Evolutionary conservation across 805 yeast genomes (phyloP).

Genomic region (Zygoascus flipseniorum): DNA sequence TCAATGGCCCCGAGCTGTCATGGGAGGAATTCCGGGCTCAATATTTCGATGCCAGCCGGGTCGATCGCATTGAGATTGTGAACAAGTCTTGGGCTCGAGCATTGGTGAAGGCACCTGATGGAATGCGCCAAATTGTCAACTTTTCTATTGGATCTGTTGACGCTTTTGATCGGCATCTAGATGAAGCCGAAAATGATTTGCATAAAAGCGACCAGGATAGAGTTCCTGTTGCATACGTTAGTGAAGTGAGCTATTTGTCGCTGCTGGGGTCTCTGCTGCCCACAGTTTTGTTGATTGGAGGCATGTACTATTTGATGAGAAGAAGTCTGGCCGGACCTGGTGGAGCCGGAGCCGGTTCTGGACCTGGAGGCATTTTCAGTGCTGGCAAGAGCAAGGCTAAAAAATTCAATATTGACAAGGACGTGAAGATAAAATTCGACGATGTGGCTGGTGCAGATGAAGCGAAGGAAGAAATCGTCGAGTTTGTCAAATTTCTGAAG

Average conservation of each 20-base stretch:
- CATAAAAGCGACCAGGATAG: conserved; percentile 53
- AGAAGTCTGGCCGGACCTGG: conserved; percentile 54
- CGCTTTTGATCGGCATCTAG: conserved; percentile 71
- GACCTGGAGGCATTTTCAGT: conserved; percentile 58
- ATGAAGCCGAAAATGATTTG: conserved; percentile 64
- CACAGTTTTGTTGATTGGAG: conserved; percentile 82
- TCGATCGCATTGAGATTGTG: conserved; percentile 61
- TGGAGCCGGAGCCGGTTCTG: background rate
- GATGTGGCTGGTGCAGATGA: conserved; percentile 98
- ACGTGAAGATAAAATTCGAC: conserved; percentile 76
- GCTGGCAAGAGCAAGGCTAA: conserved; percentile 91
- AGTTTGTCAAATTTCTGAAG: conserved; percentile 88
- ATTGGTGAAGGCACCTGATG: conserved; percentile 47
- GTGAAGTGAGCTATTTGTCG: conserved; percentile 58
- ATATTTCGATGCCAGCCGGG: conserved; percentile 70
- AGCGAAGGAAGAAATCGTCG: conserved; percentile 96
- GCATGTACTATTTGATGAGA: conserved; percentile 73
- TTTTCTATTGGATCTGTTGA: conserved; percentile 89
- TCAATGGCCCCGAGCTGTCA: conserved; percentile 40
- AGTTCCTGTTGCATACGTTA: conserved; percentile 73
- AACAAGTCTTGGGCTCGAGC: conserved; percentile 72
- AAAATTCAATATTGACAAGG: conserved; percentile 83
- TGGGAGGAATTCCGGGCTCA: conserved; percentile 85
- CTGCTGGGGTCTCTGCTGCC: conserved; percentile 72
- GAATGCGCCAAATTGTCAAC: conserved; percentile 34